These are phyloP conservation scores for Trypanosoma vivax DNA, from an alignment of 208 protist species.

Conservation along the genomic window DNA sequence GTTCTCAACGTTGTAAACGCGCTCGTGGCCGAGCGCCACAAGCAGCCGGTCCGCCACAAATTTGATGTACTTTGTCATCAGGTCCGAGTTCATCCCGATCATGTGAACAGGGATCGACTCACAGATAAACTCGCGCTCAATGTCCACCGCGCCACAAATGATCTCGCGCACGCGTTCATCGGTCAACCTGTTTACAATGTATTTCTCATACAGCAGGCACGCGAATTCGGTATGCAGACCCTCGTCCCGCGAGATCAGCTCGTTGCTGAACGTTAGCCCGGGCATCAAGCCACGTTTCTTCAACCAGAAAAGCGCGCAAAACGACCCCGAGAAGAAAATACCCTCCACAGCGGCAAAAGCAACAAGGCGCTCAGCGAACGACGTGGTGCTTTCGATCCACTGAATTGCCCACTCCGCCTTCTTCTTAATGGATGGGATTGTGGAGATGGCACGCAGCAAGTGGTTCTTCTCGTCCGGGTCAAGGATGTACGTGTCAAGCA, in stretches of 20 bases:
- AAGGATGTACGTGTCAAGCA: constrained; percentile 96
- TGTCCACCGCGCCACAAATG: constrained; percentile 92
- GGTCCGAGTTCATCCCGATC: constrained; percentile 98
- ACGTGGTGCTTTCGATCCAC: constrained; percentile 70
- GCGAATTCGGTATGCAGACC: constrained; percentile 99
- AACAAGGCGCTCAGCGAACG: constrained; percentile 95
- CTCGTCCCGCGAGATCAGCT: constrained; percentile 98
- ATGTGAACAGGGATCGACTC: constrained; percentile 96
- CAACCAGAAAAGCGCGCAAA: constrained; percentile 99
- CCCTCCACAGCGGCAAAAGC: constrained; percentile 99
- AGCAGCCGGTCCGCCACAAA: constrained; percentile 99
- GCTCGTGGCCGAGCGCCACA: constrained; percentile 90
- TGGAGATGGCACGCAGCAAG: constrained; percentile 96
- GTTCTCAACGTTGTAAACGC: constrained; percentile 95
- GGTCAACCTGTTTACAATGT: constrained; percentile 91
- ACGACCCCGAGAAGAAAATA: constrained; percentile 99
- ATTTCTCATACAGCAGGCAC: constrained; percentile 93
- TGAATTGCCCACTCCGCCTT: constrained; percentile 98
- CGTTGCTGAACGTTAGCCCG: constrained; percentile 98
- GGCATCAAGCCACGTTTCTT: constrained; percentile 99
- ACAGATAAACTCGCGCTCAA: constrained; percentile 97
- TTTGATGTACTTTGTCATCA: constrained; percentile 99
- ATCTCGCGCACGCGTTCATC: constrained; percentile 79
- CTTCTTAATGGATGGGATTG: constrained; percentile 93
- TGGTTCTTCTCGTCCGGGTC: constrained; percentile 88